phyloP scores from a whole-genome alignment of 1,284 basidiomycete species.

The Singerocomus inundabilis region DNA sequence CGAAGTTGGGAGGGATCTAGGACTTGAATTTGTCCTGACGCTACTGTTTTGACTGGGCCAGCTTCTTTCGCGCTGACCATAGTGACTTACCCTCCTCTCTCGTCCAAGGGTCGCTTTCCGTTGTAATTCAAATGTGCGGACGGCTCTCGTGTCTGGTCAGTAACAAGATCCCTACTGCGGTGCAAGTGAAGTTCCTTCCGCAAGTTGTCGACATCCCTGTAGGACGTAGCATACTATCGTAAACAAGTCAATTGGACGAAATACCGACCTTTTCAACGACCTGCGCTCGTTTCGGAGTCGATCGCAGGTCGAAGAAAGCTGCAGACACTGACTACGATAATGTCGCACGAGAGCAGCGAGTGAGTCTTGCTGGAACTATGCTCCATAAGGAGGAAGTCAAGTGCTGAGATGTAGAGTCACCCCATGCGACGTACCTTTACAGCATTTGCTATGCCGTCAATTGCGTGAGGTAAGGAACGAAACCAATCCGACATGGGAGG shows the following conservation, averaged over 20 bases:
- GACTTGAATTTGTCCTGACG: conserved; percentile 52
- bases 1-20: conserved; percentile 49
- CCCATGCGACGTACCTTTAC: conserved; percentile 50
- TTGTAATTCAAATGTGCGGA: conserved; percentile 47
- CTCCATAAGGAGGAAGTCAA: conserved; percentile 4
- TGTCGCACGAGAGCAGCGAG: conserved; percentile 63
- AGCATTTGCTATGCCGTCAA: conserved; percentile 63
- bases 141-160: conserved; percentile 32
- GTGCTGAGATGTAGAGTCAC: neutral
- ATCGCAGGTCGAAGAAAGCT: conserved; percentile 34
- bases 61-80: conserved; percentile 14
- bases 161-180: conserved; percentile 29
- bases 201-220: conserved; percentile 52
- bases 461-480: conserved; percentile 52
- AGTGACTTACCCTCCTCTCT: conserved; percentile 44
- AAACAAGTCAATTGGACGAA: neutral
- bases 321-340: conserved; percentile 48
- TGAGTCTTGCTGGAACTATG: conserved; percentile 75
- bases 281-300: conserved; percentile 43
- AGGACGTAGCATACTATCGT: conserved; percentile 5
- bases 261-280: conserved; percentile 51
- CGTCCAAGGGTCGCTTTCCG: conserved; percentile 60
- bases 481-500: conserved; percentile 80
- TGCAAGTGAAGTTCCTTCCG: conserved; percentile 49
- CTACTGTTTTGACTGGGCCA: conserved; percentile 25